Evolutionary conservation across 148 eudicot species (phyloP), one percentile per base, ranked within the genome.

Genomic region (Silene latifolia): DNA sequence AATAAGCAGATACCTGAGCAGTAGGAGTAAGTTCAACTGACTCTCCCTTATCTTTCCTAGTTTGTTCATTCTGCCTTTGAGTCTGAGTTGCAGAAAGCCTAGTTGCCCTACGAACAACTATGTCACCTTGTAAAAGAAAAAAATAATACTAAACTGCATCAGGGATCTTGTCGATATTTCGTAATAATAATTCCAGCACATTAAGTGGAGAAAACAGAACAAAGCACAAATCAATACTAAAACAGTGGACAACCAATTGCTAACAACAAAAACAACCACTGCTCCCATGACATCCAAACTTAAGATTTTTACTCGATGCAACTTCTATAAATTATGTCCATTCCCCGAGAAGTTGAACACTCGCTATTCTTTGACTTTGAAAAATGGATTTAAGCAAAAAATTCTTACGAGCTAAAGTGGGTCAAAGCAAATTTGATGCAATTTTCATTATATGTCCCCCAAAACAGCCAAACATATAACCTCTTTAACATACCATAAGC

Each of bases 1-100:
- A 29, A 35, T 56, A 51, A 63, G 67, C 35, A 61, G 77, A 67
- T 6, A 18, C 42, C 61, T 68, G 61, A 25, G 67, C 61, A 15
- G 20, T 46, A 44, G 77, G 69, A 73, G 24, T 14, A n/a, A 35
- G 60, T 18, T 39, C 67, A 46, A 63, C 60, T 66, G 27, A 59
- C 27, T 74, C 74, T 61, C 74, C 69, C 77, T 61, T 74, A 51
- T 79, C 74, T 29, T 60, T 79, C 56, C 70, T 69, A 60, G 64
- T 66, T 46, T 48, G 56, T n/a, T 27, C 73, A 60, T 58, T 63
- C 72, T 61, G 68, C 47, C 57, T 29, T 70, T 47, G 69, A 48
- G 56, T 69, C 47, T 46, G 78, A 61, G 72, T 67, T 59, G 57
- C 77, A 59, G 78, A 53, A 61, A 58, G 70, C 63, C 64, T 24